Evolutionary conservation across 73 alveolate species (phyloP).

Genomic region (Symbiodinium natans): DNA sequence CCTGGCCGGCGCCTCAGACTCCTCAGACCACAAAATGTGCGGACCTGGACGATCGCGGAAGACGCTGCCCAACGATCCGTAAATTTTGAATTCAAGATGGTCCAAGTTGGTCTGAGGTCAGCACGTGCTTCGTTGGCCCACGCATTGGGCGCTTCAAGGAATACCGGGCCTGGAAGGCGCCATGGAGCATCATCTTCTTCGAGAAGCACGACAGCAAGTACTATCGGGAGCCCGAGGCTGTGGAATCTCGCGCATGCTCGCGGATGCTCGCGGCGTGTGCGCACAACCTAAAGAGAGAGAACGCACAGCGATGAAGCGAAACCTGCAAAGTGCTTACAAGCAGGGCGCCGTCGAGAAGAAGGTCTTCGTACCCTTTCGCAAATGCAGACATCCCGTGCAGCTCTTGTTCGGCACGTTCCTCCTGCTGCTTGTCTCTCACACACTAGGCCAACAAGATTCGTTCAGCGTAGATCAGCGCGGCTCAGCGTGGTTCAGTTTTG

Average conservation of each 20-base stretch:
- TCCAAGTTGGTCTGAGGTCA: neutral
- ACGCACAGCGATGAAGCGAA: neutral
- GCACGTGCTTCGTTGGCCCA: slow-evolving; percentile 92
- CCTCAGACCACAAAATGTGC: too few relatives aligned
- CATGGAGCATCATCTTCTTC: neutral
- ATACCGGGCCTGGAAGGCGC: slow-evolving; percentile 61
- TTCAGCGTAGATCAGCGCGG: neutral
- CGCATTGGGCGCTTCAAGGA: slow-evolving; percentile 90
- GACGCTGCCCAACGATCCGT: neutral
- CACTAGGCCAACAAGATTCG: neutral
- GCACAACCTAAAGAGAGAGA: neutral
- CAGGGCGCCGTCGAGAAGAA: slow-evolving; percentile 87
- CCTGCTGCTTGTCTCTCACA: slow-evolving; percentile 15
- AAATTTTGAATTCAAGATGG: too few relatives aligned
- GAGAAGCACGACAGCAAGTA: slow-evolving; percentile 60
- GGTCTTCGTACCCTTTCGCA: slow-evolving; percentile 61
- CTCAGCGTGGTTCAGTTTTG: neutral
- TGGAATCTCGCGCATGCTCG: too few relatives aligned
- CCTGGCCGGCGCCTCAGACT: slow-evolving; percentile 28
- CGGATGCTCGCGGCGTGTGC: neutral
- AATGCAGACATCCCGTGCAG: slow-evolving; percentile 88
- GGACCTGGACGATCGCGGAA: too few relatives aligned
- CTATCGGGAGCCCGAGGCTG: slow-evolving; percentile 75
- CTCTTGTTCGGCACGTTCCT: slow-evolving; percentile 74
- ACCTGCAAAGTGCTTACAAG: neutral